Evolutionary conservation across 306 rosid species (phyloP), one percentile per base, ranked within the genome.

Genomic region (Abrus precatorius): DNA sequence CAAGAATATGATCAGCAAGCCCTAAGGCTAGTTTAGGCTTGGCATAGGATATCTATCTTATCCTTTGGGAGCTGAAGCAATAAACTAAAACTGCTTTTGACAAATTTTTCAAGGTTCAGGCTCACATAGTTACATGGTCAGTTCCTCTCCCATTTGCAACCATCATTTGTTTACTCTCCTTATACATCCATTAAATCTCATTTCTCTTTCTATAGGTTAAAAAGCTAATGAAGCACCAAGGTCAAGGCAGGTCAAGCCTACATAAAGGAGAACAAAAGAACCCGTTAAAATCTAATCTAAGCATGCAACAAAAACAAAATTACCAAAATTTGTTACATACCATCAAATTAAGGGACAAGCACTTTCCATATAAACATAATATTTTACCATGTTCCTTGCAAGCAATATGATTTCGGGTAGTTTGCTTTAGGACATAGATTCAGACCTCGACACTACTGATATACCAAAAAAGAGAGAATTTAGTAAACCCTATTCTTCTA

Each of bases 221-320:
- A 44, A 13, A 33, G 69, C 7, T 67, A 13, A 54, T 52, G 27
- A 45, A 60, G 11, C 60, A 54, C 38, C 62, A 59, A 50, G 36
- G 64, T 38, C 36, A 62, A 80, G 28, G 50, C 53, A 45, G 43
- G 62, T 49, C 36, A 52, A 61, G 66, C 78, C 48, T 36, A 70
- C n/a, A 34, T 0, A 57, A 56, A 38, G 69, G 72, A 34, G 41
- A n/a, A 43, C 49, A 40, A 6, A 63, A 64, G 64, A 64, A 43
- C 64, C 62, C 0, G 30, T 9, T 28, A 33, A 5, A 33, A 20
- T 56, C 14, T 44, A 54, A 38, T 36, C 47, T 49, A 9, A n/a
- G 50, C 70, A 45, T 36, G 34, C 14, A 45, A 63, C 79, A 48
- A 59, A 61, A 48, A 14, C 44, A 40, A 28, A 29, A 59, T 40